phyloP scores from a whole-genome alignment of 2,329 filamentous ascomycete species.

The Hymenoscyphus albidus region DNA sequence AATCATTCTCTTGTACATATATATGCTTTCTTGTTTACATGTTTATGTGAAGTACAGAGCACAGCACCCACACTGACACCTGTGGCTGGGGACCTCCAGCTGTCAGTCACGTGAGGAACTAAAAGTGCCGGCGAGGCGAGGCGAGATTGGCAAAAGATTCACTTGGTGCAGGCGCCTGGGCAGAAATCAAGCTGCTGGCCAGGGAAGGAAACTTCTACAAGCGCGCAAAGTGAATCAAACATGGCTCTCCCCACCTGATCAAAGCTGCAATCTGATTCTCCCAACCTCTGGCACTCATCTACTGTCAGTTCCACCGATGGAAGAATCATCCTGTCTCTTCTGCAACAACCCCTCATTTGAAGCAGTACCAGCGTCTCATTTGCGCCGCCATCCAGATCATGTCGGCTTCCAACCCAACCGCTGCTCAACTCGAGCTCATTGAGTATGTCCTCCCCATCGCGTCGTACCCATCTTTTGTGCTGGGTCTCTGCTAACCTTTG shows the following conservation, averaged over 20 bases:
- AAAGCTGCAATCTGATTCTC: not conserved
- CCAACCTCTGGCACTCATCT: not conserved
- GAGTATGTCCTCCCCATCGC: constrained; percentile 24
- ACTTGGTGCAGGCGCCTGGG: no score
- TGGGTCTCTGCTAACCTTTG: constrained; percentile 14
- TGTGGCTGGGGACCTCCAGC: no score
- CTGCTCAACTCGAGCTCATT: constrained; percentile 35
- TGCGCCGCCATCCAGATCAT: constrained; percentile 20
- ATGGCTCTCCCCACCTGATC: constrained; percentile 3
- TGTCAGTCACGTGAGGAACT: not conserved
- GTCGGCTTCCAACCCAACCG: constrained; percentile 28
- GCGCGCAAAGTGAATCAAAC: constrained; percentile 1
- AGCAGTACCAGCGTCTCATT: not conserved
- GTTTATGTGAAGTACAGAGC: no score
- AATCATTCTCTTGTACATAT: no score
- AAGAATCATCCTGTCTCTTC: constrained; percentile 10
- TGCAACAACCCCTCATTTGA: constrained; percentile 5
- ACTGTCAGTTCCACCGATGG: not conserved
- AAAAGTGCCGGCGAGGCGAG: not conserved
- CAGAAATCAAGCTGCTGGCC: not conserved
- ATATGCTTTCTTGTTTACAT: no score
- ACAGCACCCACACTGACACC: no score
- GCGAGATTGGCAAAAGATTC: not conserved
- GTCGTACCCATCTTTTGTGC: not conserved
- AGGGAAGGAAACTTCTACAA: not conserved